Evolutionary conservation across 306 rosid species (phyloP).

Genomic region (Cicer pinnatifidum): DNA sequence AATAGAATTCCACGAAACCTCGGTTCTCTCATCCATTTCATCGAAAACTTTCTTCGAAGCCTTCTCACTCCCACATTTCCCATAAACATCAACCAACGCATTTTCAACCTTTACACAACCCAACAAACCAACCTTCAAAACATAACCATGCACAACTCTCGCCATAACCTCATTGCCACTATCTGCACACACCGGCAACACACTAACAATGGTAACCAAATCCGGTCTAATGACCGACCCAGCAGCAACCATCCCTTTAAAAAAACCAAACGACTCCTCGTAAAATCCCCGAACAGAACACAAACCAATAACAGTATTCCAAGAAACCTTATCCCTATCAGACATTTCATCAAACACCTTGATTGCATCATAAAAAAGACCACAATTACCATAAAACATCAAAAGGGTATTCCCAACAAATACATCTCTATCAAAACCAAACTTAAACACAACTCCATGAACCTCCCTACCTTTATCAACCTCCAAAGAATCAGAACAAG

Average conservation of each 20-base stretch:
- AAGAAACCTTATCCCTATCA: constrained; percentile 75
- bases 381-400: constrained; percentile 65
- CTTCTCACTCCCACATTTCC: constrained; percentile 72
- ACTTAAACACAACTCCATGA: constrained; percentile 70
- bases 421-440: constrained; percentile 66
- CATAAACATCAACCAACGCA: constrained; percentile 77
- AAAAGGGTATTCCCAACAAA: constrained; percentile 81
- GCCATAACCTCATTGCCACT: constrained; percentile 59
- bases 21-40: constrained; percentile 70
- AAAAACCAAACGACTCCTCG: constrained; percentile 51
- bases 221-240: constrained; percentile 52
- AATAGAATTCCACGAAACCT: constrained; percentile 86
- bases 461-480: constrained; percentile 71
- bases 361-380: constrained; percentile 49
- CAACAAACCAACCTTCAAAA: constrained; percentile 72
- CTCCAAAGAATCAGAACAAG: constrained; percentile 62
- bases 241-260: constrained; percentile 54
- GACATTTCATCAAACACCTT: constrained; percentile 77
- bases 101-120: constrained; percentile 60
- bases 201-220: constrained; percentile 64
- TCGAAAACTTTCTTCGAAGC: constrained; percentile 67
- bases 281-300: constrained; percentile 59
- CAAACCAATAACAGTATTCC: constrained; percentile 75
- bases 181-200: constrained; percentile 69
- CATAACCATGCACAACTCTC: constrained; percentile 66